Conservation (phyloP, 192 early-diverging fungal genomes). For the Podila minutissima region DNA sequence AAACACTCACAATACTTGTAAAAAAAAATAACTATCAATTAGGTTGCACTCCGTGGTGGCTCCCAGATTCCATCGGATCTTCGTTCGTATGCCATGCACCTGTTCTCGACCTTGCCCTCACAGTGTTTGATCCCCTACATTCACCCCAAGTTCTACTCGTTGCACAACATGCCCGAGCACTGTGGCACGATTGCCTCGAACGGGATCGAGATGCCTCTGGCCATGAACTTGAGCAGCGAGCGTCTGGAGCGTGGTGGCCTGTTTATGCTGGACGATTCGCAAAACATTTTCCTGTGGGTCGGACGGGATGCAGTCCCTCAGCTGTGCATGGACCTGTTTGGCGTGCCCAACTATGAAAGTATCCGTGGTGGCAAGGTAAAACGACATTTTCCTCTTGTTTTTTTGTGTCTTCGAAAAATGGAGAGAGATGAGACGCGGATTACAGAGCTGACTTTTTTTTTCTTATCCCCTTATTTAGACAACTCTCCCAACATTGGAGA, state of each 20-base stretch:
- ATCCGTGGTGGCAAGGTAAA: slow-evolving; percentile 82
- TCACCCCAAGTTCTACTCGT: slow-evolving; percentile 83
- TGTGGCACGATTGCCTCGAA: slow-evolving; percentile 64
- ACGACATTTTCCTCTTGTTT: background rate
- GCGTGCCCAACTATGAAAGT: slow-evolving; percentile 78
- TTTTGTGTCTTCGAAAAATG: background rate
- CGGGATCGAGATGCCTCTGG: slow-evolving; percentile 78
- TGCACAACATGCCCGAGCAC: slow-evolving; percentile 81
- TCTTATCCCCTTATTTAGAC: slow-evolving; percentile 54
- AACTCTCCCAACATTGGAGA: slow-evolving; percentile 72
- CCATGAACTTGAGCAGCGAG: slow-evolving; percentile 85
- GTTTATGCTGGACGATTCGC: slow-evolving; percentile 87
- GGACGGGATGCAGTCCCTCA: slow-evolving; percentile 83
- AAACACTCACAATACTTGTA: background rate
- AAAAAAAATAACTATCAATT: background rate
- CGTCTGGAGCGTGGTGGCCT: slow-evolving; percentile 85
- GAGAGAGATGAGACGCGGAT: too few species aligned
- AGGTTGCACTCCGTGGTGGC: slow-evolving; percentile 68
- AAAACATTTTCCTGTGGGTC: slow-evolving; percentile 91
- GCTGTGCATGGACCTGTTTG: slow-evolving; percentile 79
- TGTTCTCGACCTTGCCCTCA: slow-evolving; percentile 83
- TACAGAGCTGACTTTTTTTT: background rate
- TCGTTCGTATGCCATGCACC: slow-evolving; percentile 82
- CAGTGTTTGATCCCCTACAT: slow-evolving; percentile 79
- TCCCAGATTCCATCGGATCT: slow-evolving; percentile 81